Percentiles rank a stretch among this genome's conserved stretches.
Conservation (phyloP, 139 green algal genomes). For the Micromonas commoda region DNA sequence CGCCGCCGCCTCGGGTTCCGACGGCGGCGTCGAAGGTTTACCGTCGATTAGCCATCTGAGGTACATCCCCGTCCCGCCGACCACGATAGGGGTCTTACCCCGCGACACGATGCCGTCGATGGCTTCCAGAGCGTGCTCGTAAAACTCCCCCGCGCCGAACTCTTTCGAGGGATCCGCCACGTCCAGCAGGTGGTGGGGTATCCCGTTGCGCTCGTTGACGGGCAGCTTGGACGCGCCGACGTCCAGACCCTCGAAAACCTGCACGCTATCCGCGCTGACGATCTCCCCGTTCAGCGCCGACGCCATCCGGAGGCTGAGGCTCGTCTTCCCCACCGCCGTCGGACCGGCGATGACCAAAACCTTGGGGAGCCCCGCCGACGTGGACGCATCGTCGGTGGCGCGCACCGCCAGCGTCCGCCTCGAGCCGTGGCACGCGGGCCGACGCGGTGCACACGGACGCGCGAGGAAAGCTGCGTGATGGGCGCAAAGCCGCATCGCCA, state of each 20-base stretch:
- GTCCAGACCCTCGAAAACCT: conserved; percentile 25
- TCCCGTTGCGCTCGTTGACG: background rate
- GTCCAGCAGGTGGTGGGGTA: conserved; percentile 24
- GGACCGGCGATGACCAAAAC: conserved; percentile 26
- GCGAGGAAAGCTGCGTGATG: no score
- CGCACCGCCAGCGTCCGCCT: no score
- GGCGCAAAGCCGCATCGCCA: no score
- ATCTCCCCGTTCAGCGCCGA: conserved; percentile 11
- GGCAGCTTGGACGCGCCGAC: conserved; percentile 26
- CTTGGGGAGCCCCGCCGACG: background rate
- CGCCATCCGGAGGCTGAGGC: conserved; percentile 2
- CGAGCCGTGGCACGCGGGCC: no score
- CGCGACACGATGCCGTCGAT: conserved; percentile 10
- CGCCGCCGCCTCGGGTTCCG: background rate
- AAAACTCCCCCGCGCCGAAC: conserved; percentile 19
- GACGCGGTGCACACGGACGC: no score
- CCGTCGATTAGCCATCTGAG: conserved; percentile 14
- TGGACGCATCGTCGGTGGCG: background rate
- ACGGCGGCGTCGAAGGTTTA: conserved; percentile 3
- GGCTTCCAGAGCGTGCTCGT: background rate
- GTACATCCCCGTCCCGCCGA: conserved; percentile 30
- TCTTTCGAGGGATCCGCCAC: background rate
- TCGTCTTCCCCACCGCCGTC: conserved; percentile 29
- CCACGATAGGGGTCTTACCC: conserved; percentile 22
- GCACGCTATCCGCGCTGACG: conserved; percentile 23